A percentile compares a stretch with the other conserved stretches of the same genome.
phyloP scores from a whole-genome alignment of 495 filamentous ascomycete species.

The Penicillium coffeae region DNA sequence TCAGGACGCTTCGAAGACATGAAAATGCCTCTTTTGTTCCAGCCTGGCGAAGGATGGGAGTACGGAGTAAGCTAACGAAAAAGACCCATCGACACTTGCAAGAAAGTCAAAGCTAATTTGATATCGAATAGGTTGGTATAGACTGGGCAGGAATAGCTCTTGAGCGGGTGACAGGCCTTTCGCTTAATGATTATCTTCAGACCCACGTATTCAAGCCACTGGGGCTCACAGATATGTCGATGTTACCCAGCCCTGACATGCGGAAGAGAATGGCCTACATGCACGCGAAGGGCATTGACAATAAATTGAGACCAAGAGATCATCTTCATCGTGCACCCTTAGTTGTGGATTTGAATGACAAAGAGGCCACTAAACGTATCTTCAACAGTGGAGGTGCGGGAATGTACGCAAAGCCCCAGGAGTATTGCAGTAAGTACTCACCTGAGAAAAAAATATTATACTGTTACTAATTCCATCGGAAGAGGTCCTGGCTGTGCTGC shows the following conservation, averaged over 20 bases:
- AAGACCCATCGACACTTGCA: too few relatives aligned
- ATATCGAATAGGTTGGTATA: slow-evolving; percentile 38
- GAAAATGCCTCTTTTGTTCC: slow-evolving; percentile 46
- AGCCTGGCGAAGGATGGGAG: slow-evolving; percentile 54
- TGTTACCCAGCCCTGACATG: slow-evolving; percentile 54
- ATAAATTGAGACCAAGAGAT: slow-evolving; percentile 38
- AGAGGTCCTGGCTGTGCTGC: slow-evolving; percentile 43
- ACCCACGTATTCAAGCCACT: slow-evolving; percentile 55
- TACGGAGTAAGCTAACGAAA: slow-evolving; percentile 56
- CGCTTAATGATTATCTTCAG: slow-evolving; percentile 55
- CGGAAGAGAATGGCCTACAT: slow-evolving; percentile 45
- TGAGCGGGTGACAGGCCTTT: slow-evolving; percentile 46
- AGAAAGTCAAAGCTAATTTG: too few relatives aligned
- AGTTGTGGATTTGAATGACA: slow-evolving; percentile 25
- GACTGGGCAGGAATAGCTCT: slow-evolving; percentile 60
- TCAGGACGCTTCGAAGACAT: slow-evolving; percentile 41
- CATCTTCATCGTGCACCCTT: slow-evolving; percentile 47
- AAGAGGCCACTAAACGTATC: slow-evolving; percentile 20
- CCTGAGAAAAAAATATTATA: too few relatives aligned
- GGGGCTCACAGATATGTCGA: slow-evolving; percentile 47
- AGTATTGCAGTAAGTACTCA: slow-evolving; percentile 49
- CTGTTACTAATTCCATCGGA: too few relatives aligned
- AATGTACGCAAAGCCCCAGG: slow-evolving; percentile 48
- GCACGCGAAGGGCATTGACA: slow-evolving; percentile 40
- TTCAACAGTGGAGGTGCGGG: slow-evolving; percentile 58